Evolutionary conservation across 495 filamentous ascomycete genomes (phyloP), one percentile per base, ranked within the genome.

Genomic region (Aspergillus mulundensis): DNA sequence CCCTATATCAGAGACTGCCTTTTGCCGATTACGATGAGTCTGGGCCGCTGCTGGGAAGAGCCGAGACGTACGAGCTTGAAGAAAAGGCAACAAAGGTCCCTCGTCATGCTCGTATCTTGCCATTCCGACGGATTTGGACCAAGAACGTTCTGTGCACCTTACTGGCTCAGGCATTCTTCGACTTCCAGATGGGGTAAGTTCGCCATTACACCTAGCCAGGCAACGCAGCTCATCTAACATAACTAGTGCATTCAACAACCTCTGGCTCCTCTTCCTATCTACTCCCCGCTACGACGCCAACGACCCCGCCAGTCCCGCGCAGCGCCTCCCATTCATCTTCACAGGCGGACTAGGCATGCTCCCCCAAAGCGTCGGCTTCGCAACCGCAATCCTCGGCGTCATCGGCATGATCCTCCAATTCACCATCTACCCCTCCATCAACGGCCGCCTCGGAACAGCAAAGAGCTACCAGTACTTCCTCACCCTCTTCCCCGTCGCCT

Each of bases 211-310:
- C 15, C 19, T 41, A 24, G 23, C 3, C 20, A 11, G 16, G 10
- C 28, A 16, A 24, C 4, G 20, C 58, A 57, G 16, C 52, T 21
- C 7, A 3, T 12, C 46, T 50, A 19, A 50, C 30, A 10, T 50
- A n/a, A 38, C 11, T 21, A 70, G 86, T 56, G 89, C 88, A 41
- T 94, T 92, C 78, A 89, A 89, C 69, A 87, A 85, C 47, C 79
- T 93, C 43, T 93, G 88, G 88, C 87, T 88, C 57, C 79, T 90
- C 54, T 93, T 91, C 77, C 84, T 95, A 55, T 90, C 87, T 0
- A 88, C 89, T 0, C 87, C 89, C 0, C 87, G 88, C 32, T 85
- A 84, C 59, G 78, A 87, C 56, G 56, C 73, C 12, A 70, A 72
- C 36, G 67, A 77, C 54, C 68, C 77, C 7, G 61, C 65, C 28